Evolutionary conservation across 1,284 basidiomycete genomes (phyloP).

Genomic region (Amylostereum chailletii): DNA sequence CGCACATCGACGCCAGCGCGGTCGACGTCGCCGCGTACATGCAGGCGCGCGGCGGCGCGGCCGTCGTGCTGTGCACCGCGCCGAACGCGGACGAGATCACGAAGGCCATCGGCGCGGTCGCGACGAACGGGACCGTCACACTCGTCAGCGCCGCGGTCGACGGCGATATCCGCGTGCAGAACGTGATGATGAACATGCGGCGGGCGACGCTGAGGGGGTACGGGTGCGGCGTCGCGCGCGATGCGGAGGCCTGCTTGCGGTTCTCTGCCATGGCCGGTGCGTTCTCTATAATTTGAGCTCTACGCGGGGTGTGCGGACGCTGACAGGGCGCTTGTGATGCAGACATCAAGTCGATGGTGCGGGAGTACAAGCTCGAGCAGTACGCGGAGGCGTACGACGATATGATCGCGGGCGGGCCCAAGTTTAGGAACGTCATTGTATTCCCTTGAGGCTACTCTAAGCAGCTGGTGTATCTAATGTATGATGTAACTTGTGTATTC

Average conservation of each 20-base stretch:
- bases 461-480: too few relatives aligned
- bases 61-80: constrained; percentile 20
- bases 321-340: not conserved
- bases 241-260: constrained; percentile 6
- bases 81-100: constrained; percentile 14
- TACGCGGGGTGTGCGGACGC: not conserved
- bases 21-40: constrained; percentile 16
- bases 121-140: constrained; percentile 15
- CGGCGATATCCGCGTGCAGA: constrained; percentile 12
- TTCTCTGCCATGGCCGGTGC: constrained; percentile 7
- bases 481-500: too few relatives aligned
- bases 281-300: not conserved
- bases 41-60: constrained; percentile 19
- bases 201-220: constrained; percentile 13
- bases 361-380: constrained; percentile 6
- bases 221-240: constrained; percentile 11
- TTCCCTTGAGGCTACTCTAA: too few relatives aligned
- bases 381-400: constrained; percentile 9
- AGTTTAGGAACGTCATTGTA: constrained; percentile 13
- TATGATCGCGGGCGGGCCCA: constrained; percentile 4
- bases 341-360: constrained; percentile 10
- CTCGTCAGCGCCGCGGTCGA: constrained; percentile 15
- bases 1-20: constrained; percentile 19
- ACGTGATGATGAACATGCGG: constrained; percentile 14
- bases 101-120: constrained; percentile 15